Base-by-base conservation (phyloP, 495 filamentous ascomycete species). In the Penicillium chermesinum region DNA sequence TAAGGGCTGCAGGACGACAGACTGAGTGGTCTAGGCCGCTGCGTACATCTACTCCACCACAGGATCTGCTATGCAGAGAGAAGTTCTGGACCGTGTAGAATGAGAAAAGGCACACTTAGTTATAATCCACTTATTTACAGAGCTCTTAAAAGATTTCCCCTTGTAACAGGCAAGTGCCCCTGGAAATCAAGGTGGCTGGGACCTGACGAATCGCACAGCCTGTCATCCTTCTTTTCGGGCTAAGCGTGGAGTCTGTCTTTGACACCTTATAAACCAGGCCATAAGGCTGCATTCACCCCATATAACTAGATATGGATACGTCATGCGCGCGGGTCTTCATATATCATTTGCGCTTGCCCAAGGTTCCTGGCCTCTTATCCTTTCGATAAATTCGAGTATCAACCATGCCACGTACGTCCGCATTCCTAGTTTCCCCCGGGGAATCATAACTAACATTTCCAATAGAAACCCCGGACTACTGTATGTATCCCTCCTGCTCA, bases 1-100 rank as follows among this genome's bases (percentile, higher is more conserved):
- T 63, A 58, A 44, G 37, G 49, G 65, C 62, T 69, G 66, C 59
- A 58, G 56, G 43, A 49, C 53, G 55, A 57, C 53, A 57, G 55
- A 63, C 52, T 42, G 50, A 42, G 45, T 2, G 49, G 48, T 62
- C 65, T 63, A 63, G 64, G 50, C 58, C 56, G 49, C 46, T 50
- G 60, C 48, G 49, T 58, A 59, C 52, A 61, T 59, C 52, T 51
- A 49, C 55, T 55, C 66, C 62, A 63, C 61, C 45, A 4, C 36
- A 32, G 27, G 45, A 49, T 57, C 46, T 41, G 35, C 44, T 46
- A 20, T 62, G 57, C 51, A 57, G 49, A n/a, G 17, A 19, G 39
- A 15, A 37, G 25, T 4, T 30, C 25, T 30, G 25, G 25, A 4
- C 25, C 25, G 10, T 4, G 10, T 30, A 30, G 40, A 49, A 49